Base-by-base conservation (phyloP, 2,329 filamentous ascomycete species). In the Colletotrichum eleusines region DNA sequence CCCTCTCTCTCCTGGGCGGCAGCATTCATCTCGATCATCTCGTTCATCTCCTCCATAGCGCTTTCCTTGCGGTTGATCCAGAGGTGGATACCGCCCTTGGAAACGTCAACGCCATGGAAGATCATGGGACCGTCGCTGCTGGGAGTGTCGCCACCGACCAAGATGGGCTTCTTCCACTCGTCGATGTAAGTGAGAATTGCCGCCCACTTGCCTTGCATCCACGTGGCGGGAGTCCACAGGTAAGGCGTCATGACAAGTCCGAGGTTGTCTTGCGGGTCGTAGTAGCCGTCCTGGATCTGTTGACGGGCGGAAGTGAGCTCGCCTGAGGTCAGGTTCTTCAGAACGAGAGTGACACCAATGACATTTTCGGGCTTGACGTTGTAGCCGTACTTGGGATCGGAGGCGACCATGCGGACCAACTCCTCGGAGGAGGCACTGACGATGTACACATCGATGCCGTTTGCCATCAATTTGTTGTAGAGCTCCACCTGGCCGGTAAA, bases 381-480 rank as follows among this genome's bases (percentile, higher is more conserved):
- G 77, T 84, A 84, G 55, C 82, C 83, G 58, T 84, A 84, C 69
- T 78, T 78, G 9, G 81, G 81, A 66, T 84, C 83, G 1, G 81
- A 78, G n/a, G 79, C 82, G 1, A 84, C 81, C 81, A 84, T 83
- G 61, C 83, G 80, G 20, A 84, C 83, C 9, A 84, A 77, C 74
- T 84, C 83, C 71, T 84, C 83, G n/a, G 77, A 77, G 1, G 83
- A 74, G 7, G 83, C 83, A 28, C 76, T 71, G 50, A 84, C 73
- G 28, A 84, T 79, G 69, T 84, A 84, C 26, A 84, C 82, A 3
- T 79, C 78, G 50, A 84, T 84, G 28, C 81, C 82, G 72, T 84
- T 81, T 50, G 72, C 74, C 80, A 81, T 82, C 23, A 84, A 79
- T 8, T 76, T 77, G 73, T 83, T 82, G 78, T 81, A 84, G 9